Base-by-base conservation (phyloP, 805 yeast genomes). In the Starmerella floricola region DNA sequence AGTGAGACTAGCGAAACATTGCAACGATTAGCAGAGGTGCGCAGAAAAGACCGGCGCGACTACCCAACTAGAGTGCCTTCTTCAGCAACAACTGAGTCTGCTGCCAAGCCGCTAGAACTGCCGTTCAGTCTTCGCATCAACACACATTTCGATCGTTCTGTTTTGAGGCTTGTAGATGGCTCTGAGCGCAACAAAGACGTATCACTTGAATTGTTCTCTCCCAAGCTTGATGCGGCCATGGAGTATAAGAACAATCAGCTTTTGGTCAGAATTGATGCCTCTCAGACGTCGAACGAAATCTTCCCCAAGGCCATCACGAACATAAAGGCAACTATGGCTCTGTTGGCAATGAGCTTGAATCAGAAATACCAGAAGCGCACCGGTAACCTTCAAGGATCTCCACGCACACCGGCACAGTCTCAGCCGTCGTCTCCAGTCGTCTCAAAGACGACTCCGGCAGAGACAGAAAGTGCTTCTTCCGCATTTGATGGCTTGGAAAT, bases 251-350 rank as follows among this genome's bases (percentile, higher is more conserved):
- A 36, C 15, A 29, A 34, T 8, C 37, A 30, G 48, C 19, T 51
- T 18, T 64, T 68, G 17, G 59, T 71, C 21, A 81, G 79, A 43
- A 64, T 79, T 1, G 59, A 69, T 8, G 74, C 82, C 10, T 72
- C 82, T 15, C 69, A 83, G 1, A 82, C 95, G 0, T 74, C 73
- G 38, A 91, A 91, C 54, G 69, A 69, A 0, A 53, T 91, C 3
- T 71, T 72, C 43, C 74, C 95, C 0, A 64, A 76, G 0, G 84
- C 94, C 59, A 54, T 85, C 2, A 58, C 66, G 32, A 91, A 79
- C 42, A 64, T 85, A 39, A 43, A 42, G 18, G 47, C 46, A 4
- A 33, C 42, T 5, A 21, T 35, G 3, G 32, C 42, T 2, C 40
- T 50, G 26, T 39, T 54, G 16, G 60, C 64, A 31, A 72, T 84